A percentile compares a stretch with the other conserved stretches of the same genome.
Conservation (phyloP, 1,284 basidiomycete genomes). For the Heterobasidion parviporum region DNA sequence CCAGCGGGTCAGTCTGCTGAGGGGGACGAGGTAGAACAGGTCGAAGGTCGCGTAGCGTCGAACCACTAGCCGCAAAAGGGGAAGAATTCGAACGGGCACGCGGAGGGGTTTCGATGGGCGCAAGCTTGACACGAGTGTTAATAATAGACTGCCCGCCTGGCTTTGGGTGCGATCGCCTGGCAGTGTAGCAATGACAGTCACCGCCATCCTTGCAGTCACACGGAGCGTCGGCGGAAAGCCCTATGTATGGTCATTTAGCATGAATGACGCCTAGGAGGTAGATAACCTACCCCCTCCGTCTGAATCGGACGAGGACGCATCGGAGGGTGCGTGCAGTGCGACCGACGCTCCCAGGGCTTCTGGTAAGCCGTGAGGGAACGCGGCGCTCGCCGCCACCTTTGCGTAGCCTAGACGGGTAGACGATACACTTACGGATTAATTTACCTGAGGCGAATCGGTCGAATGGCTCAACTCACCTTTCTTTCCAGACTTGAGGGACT, state of each 20-base stretch:
- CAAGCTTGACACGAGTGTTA: slow-evolving; percentile 1
- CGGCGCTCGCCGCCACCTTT: slow-evolving; percentile 55
- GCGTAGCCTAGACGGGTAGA: slow-evolving; percentile 31
- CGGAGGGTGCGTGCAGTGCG: slow-evolving; percentile 32
- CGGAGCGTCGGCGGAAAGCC: background rate
- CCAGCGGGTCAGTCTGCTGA: slow-evolving; percentile 16
- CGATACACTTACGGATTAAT: slow-evolving; percentile 39
- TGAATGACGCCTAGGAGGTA: background rate
- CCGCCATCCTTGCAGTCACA: slow-evolving; percentile 34
- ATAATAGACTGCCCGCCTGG: background rate
- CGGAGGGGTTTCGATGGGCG: slow-evolving; percentile 21
- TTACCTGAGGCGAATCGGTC: slow-evolving; percentile 5
- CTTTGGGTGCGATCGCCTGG: slow-evolving; percentile 6
- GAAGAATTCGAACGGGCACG: slow-evolving; percentile 4
- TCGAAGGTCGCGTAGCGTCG: slow-evolving; percentile 14
- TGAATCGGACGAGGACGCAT: slow-evolving; percentile 35
- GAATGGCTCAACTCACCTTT: slow-evolving; percentile 42
- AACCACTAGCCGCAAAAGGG: slow-evolving; percentile 13
- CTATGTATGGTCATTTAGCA: background rate
- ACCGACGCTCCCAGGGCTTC: slow-evolving; percentile 56
- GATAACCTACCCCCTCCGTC: slow-evolving; percentile 36
- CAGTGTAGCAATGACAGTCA: slow-evolving; percentile 27
- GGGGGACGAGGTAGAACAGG: slow-evolving; percentile 26
- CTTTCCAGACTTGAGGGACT: slow-evolving; percentile 28
- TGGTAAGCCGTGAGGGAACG: slow-evolving; percentile 65